Base-by-base conservation (phyloP, 805 yeast species). In the Ogataea corticis region DNA sequence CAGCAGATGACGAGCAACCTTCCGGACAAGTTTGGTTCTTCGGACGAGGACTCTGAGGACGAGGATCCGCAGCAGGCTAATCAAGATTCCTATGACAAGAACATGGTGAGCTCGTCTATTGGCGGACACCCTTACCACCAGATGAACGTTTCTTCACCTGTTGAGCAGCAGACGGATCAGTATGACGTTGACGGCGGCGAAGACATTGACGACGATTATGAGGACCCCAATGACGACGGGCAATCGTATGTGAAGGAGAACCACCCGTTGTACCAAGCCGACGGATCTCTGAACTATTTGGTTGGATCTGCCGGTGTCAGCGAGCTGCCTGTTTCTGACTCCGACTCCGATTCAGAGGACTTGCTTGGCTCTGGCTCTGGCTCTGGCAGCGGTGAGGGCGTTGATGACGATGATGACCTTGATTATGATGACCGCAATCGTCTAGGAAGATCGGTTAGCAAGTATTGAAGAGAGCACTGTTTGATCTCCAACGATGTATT, bases 221-320 rank as follows among this genome's bases (percentile, higher is more conserved):
- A 79, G 55, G 91, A 85, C 59, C 91, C 92, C 1, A 84, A 85
- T 57, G 92, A 86, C 61, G 92, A 85, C 57, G 92, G 92, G 0
- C 80, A 79, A 58, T 82, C 87, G 1, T 85, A 85, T 62, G 79
- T 80, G 42, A 83, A 79, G 59, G 71, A 75, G 18, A 68, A 73
- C 33, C 79, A 82, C 55, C 84, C 87, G 5, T 63, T 84, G 44
- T 84, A 85, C 57, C 80, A 76, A 51, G 67, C 78, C 2, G 69
- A 63, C 44, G 70, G 70, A 10, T 59, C 67, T 1, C 38, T 65
- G 41, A 63, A 59, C 29, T 52, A 54, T 33, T 35, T 47, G 14
- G 46, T 46, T 25, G 59, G 54, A 9, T 39, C 50, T 35, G 42
- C 41, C 9, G 54, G 54, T 17, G 46, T 49, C 18, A 49, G 52